Percentiles rank a stretch among this genome's conserved stretches.
These are phyloP conservation scores for Sphaerulina populicola DNA, from an alignment of 2,329 filamentous ascomycete genomes.

Conservation along the genomic window DNA sequence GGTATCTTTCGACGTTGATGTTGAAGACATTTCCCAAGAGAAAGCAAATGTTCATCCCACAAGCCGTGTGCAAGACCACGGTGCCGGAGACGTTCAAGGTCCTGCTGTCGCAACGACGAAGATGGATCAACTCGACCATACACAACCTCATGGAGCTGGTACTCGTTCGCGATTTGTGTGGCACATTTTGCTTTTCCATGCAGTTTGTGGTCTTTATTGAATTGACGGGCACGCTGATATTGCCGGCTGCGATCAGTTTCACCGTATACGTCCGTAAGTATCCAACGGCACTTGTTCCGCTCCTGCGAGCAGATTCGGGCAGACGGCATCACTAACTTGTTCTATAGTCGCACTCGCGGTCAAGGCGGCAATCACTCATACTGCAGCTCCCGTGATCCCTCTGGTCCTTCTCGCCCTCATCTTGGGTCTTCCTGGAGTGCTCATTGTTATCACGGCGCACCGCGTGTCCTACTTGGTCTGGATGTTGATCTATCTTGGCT, in stretches of 20 bases:
- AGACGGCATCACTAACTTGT: constrained; percentile 24
- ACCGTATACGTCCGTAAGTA: constrained; percentile 88
- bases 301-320: background rate
- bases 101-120: constrained; percentile 82
- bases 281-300: background rate
- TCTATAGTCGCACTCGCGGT: constrained; percentile 72
- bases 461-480: constrained; percentile 84
- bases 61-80: constrained; percentile 97
- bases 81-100: constrained; percentile 91
- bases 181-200: constrained; percentile 99
- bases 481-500: constrained; percentile 94
- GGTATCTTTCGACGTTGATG: constrained; percentile 94
- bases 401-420: constrained; percentile 83
- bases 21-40: constrained; percentile 97
- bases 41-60: constrained; percentile 96
- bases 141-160: constrained; percentile 98
- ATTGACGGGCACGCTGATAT: constrained; percentile 83
- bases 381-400: constrained; percentile 71
- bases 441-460: constrained; percentile 90
- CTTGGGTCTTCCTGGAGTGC: constrained; percentile 80
- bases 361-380: constrained; percentile 50
- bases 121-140: constrained; percentile 99
- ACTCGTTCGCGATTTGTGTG: constrained; percentile 88
- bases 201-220: constrained; percentile 97
- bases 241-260: constrained; percentile 93